Evolutionary conservation across 2,329 filamentous ascomycete genomes (phyloP).

Genomic region (Trichoderma lentiforme): DNA sequence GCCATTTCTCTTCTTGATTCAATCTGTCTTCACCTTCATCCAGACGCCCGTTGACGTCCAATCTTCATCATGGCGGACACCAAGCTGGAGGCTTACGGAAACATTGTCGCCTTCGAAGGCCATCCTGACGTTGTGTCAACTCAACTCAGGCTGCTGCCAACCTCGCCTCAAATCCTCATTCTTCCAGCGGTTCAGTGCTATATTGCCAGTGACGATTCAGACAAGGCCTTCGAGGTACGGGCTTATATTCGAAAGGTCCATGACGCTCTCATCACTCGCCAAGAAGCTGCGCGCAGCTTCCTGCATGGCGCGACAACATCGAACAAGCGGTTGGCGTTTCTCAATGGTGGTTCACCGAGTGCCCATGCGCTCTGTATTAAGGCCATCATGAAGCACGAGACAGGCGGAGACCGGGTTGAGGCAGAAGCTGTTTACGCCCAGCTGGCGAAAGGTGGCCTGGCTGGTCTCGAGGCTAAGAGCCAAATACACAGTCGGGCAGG

Average conservation of each 20-base stretch:
- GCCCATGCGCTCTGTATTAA: slow-evolving; percentile 54
- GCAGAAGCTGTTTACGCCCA: slow-evolving; percentile 52
- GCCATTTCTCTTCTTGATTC: not conserved
- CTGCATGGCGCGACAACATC: slow-evolving; percentile 43
- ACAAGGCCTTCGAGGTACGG: slow-evolving; percentile 31
- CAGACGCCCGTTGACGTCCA: too few relatives aligned
- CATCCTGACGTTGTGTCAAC: slow-evolving; percentile 52
- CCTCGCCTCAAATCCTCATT: slow-evolving; percentile 55
- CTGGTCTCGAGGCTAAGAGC: slow-evolving; percentile 32
- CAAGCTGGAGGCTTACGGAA: slow-evolving; percentile 38
- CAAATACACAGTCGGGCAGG: slow-evolving; percentile 23
- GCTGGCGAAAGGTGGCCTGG: slow-evolving; percentile 48
- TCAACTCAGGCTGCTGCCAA: slow-evolving; percentile 58
- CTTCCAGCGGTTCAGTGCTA: slow-evolving; percentile 53
- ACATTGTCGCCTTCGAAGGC: slow-evolving; percentile 60
- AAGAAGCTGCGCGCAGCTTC: slow-evolving; percentile 49
- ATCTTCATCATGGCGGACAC: slow-evolving; percentile 25
- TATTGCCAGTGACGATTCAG: slow-evolving; percentile 31
- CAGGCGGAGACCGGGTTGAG: slow-evolving; percentile 45
- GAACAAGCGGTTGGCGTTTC: slow-evolving; percentile 56
- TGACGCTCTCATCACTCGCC: slow-evolving; percentile 45
- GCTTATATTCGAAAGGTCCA: slow-evolving; percentile 49
- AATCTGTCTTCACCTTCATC: not conserved
- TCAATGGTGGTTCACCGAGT: slow-evolving; percentile 56
- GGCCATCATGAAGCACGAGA: slow-evolving; percentile 51